Percentiles rank a stretch among this genome's conserved stretches.
Conservation (phyloP, 2,329 filamentous ascomycete species). For the Diplodia intermedia region DNA sequence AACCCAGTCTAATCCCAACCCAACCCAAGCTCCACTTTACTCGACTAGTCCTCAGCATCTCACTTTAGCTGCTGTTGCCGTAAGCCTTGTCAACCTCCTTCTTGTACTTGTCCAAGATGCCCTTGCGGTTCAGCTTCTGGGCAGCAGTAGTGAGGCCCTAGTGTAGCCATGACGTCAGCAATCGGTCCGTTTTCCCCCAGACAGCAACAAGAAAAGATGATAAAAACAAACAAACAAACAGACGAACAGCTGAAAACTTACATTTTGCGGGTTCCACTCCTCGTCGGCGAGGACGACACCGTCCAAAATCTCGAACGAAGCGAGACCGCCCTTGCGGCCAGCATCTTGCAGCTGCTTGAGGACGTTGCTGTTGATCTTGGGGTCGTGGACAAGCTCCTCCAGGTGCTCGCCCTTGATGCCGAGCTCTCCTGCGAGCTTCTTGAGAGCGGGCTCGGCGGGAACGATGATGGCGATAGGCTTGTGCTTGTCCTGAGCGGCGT, state of each 20-base stretch:
- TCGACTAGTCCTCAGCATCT: background rate
- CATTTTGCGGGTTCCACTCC: slow-evolving; percentile 85
- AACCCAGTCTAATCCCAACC: background rate
- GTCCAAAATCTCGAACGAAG: slow-evolving; percentile 74
- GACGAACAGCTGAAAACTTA: slow-evolving; percentile 57
- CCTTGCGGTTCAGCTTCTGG: slow-evolving; percentile 61
- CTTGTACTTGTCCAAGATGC: slow-evolving; percentile 58
- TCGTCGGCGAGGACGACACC: slow-evolving; percentile 81
- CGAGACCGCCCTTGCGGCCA: slow-evolving; percentile 71
- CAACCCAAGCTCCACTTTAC: background rate
- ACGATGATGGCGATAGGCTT: slow-evolving; percentile 85
- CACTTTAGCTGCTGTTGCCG: slow-evolving; percentile 34
- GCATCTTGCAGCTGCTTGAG: slow-evolving; percentile 72
- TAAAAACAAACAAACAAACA: background rate
- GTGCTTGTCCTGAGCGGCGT: slow-evolving; percentile 75
- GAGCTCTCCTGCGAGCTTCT: slow-evolving; percentile 61
- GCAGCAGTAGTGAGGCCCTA: slow-evolving; percentile 60
- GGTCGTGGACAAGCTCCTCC: slow-evolving; percentile 72
- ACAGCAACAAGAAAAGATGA: background rate
- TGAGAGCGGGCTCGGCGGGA: slow-evolving; percentile 62
- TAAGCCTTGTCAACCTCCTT: slow-evolving; percentile 59
- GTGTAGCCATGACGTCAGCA: slow-evolving; percentile 36
- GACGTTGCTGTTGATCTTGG: slow-evolving; percentile 69
- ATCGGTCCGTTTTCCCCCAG: slow-evolving; percentile 7
- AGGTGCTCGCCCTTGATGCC: slow-evolving; percentile 69